Conservation (phyloP, 805 yeast species). For the Kodamaea laetipori region DNA sequence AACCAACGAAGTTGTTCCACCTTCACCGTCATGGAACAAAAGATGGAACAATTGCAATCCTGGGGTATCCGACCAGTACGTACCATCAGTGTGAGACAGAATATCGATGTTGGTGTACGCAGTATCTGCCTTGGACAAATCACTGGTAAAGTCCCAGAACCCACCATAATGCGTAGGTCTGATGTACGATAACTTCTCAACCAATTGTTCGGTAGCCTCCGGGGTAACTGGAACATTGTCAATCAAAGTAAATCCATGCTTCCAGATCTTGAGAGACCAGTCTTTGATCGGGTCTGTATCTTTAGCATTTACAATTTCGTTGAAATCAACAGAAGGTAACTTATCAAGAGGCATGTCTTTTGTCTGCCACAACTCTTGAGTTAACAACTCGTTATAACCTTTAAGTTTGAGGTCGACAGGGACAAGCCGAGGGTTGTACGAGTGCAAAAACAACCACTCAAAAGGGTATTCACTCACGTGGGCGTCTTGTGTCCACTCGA, state of each 20-base stretch:
- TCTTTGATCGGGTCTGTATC: slow-evolving; percentile 47
- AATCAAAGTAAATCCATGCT: slow-evolving; percentile 62
- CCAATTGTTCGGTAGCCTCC: slow-evolving; percentile 57
- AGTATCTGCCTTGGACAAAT: slow-evolving; percentile 65
- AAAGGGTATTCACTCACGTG: slow-evolving; percentile 42
- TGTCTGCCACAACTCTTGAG: slow-evolving; percentile 47
- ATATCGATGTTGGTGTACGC: slow-evolving; percentile 72
- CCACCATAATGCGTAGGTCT: slow-evolving; percentile 79
- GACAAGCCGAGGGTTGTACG: slow-evolving; percentile 54
- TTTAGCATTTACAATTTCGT: slow-evolving; percentile 42
- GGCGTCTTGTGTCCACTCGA: slow-evolving; percentile 39
- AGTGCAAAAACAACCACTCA: slow-evolving; percentile 50
- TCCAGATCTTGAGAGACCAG: slow-evolving; percentile 56
- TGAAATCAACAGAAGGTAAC: slow-evolving; percentile 52
- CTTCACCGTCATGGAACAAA: slow-evolving; percentile 61
- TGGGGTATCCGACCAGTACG: slow-evolving; percentile 74
- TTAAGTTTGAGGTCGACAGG: slow-evolving; percentile 18
- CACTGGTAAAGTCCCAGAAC: slow-evolving; percentile 77
- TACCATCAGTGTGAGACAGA: slow-evolving; percentile 70
- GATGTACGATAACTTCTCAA: slow-evolving; percentile 59
- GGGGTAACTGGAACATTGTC: slow-evolving; percentile 62
- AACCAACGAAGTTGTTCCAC: slow-evolving; percentile 68
- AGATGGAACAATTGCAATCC: slow-evolving; percentile 71
- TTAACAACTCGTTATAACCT: slow-evolving; percentile 33
- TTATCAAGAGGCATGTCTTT: slow-evolving; percentile 33